Conservation (phyloP, 441 rosid genomes). For the Hura crepitans region DNA sequence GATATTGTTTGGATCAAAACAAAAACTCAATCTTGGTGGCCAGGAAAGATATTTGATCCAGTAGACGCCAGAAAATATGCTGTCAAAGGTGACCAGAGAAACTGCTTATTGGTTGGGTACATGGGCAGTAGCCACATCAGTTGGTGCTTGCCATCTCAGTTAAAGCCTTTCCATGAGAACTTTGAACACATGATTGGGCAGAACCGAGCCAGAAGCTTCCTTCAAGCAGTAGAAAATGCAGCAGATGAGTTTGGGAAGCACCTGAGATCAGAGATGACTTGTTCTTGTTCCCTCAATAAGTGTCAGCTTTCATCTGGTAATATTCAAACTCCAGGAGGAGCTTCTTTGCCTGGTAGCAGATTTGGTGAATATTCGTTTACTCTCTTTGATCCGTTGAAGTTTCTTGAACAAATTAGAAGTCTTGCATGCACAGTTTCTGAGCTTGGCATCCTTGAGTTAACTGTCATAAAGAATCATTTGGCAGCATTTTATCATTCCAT, state of each 20-base stretch:
- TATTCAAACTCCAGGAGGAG: slow-evolving; percentile 16
- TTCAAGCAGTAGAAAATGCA: slow-evolving; percentile 59
- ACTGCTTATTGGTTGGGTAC: slow-evolving; percentile 44
- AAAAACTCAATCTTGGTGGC: slow-evolving; percentile 75
- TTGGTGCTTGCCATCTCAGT: slow-evolving; percentile 52
- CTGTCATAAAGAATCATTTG: slow-evolving; percentile 41
- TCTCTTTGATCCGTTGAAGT: slow-evolving; percentile 47
- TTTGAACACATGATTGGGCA: slow-evolving; percentile 44
- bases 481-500: slow-evolving; percentile 49
- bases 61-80: slow-evolving; percentile 29
- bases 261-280: slow-evolving; percentile 51
- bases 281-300: slow-evolving; percentile 40
- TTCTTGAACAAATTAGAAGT: slow-evolving; percentile 49
- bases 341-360: slow-evolving; percentile 27
- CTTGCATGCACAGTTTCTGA: slow-evolving; percentile 39
- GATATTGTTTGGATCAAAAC: slow-evolving; percentile 74
- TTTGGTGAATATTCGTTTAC: slow-evolving; percentile 41
- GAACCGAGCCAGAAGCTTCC: slow-evolving; percentile 45
- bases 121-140: slow-evolving; percentile 46
- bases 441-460: slow-evolving; percentile 48
- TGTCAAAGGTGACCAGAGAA: slow-evolving; percentile 26
- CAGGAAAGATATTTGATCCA: slow-evolving; percentile 62
- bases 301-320: slow-evolving; percentile 20
- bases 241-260: slow-evolving; percentile 51
- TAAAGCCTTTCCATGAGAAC: slow-evolving; percentile 59